These are phyloP conservation scores for Suhomyces kilbournensis DNA, from an alignment of 805 yeast species.

Conservation along the genomic window DNA sequence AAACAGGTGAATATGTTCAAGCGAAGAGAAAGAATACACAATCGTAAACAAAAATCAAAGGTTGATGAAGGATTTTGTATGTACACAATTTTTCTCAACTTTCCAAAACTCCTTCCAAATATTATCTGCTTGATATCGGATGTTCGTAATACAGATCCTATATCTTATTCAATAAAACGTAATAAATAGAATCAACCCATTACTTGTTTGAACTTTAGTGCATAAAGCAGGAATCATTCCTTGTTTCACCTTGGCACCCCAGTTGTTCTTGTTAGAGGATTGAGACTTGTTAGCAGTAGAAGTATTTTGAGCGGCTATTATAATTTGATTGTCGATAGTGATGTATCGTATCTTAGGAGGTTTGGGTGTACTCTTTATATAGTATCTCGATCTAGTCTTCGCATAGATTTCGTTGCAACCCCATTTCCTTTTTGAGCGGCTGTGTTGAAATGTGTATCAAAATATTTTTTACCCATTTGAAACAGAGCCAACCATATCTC, in stretches of 20 bases:
- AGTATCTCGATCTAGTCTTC: neutral
- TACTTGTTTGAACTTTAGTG: neutral
- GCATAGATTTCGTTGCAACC: neutral
- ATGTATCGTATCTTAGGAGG: neutral
- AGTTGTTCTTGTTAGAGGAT: slow-evolving; percentile 3
- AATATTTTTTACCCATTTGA: neutral
- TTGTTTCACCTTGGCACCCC: neutral
- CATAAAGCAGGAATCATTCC: slow-evolving; percentile 1
- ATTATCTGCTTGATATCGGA: too few relatives aligned
- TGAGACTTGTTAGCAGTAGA: slow-evolving; percentile 1
- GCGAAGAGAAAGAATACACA: too few relatives aligned
- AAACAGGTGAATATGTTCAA: neutral
- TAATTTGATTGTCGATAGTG: neutral
- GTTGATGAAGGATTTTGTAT: too few relatives aligned
- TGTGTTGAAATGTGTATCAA: neutral
- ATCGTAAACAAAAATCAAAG: too few relatives aligned
- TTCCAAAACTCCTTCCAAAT: too few relatives aligned
- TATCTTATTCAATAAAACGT: too few relatives aligned
- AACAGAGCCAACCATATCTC: neutral
- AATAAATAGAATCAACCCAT: neutral
- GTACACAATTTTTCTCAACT: too few relatives aligned
- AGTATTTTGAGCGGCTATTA: slow-evolving; percentile 3
- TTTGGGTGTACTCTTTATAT: neutral
- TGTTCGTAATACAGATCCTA: too few relatives aligned
- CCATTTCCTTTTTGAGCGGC: neutral